Evolutionary conservation across 352 stramenopile species (phyloP).

Genomic region (Globisporangium alternatum): DNA sequence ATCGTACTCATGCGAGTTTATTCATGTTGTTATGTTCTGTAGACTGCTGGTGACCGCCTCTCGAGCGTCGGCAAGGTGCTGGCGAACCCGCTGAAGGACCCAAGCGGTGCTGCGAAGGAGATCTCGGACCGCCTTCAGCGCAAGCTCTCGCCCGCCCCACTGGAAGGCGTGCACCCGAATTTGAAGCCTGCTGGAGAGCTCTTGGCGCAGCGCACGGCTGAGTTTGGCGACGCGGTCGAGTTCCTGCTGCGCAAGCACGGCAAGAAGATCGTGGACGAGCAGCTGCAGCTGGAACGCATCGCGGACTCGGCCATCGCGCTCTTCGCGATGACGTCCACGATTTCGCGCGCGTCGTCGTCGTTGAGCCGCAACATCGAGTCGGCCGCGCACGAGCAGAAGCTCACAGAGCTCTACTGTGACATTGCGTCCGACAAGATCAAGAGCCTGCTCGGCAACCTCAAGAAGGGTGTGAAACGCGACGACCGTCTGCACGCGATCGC

Average conservation of each 20-base stretch:
- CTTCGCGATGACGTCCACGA: conserved; percentile 86
- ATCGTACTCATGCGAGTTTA: conserved; percentile 10
- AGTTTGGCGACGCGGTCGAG: conserved; percentile 79
- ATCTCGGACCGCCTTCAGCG: conserved; percentile 76
- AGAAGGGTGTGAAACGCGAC: conserved; percentile 59
- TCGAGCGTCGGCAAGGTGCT: conserved; percentile 73
- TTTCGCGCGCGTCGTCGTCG: conserved; percentile 74
- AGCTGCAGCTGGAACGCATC: conserved; percentile 86
- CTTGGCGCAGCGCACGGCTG: conserved; percentile 63
- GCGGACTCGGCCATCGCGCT: conserved; percentile 80
- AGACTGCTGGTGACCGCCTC: conserved; percentile 80
- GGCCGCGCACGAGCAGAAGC: conserved; percentile 70
- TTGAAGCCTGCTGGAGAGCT: conserved; percentile 51
- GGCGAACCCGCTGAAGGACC: conserved; percentile 82
- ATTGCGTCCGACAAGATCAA: conserved; percentile 67
- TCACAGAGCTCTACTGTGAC: conserved; percentile 81
- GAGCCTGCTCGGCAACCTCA: conserved; percentile 56
- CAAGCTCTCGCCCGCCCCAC: conserved; percentile 67
- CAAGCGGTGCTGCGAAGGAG: conserved; percentile 62
- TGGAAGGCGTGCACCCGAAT: conserved; percentile 73
- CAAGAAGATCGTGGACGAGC: conserved; percentile 87
- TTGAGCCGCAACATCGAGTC: conserved; percentile 48
- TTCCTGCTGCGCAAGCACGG: conserved; percentile 80
- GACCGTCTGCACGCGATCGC: conserved; percentile 72
- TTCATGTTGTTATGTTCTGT: conserved; percentile 10